These are phyloP conservation scores for Taphrina sp. DNA, from an alignment of 1,139 yeast genomes.

Conservation along the genomic window DNA sequence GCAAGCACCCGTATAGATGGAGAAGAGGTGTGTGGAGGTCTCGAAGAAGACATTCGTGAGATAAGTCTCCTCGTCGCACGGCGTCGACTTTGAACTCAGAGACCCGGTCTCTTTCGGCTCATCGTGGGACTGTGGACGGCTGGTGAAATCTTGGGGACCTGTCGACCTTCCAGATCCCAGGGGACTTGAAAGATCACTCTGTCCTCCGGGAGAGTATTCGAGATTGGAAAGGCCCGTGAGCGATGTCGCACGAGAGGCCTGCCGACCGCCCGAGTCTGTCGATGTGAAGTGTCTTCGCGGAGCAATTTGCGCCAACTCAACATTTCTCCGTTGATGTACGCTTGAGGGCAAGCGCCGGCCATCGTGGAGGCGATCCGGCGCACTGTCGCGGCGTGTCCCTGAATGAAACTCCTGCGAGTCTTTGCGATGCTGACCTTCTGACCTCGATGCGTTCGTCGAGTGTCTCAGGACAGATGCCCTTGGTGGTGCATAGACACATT, in stretches of 20 bases:
- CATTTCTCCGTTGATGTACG: neutral
- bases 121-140: neutral
- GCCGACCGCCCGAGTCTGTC: neutral
- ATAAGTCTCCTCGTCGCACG: constrained; percentile 9
- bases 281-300: neutral
- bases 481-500: constrained; percentile 13
- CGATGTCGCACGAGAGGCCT: too few relatives aligned
- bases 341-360: neutral
- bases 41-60: constrained; percentile 26
- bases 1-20: constrained; percentile 29
- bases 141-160: neutral
- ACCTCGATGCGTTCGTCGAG: neutral
- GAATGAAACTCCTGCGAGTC: too few relatives aligned
- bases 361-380: neutral
- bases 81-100: neutral
- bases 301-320: neutral
- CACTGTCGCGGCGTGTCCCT: neutral
- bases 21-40: constrained; percentile 29
- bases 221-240: too few relatives aligned
- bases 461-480: neutral
- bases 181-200: neutral
- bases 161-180: neutral
- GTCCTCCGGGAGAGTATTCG: too few relatives aligned
- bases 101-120: neutral
- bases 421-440: too few relatives aligned